Percentiles rank a stretch among this genome's conserved stretches.
Evolutionary conservation across 2,329 filamentous ascomycete species (phyloP).

Genomic region (Colletotrichum incanum): DNA sequence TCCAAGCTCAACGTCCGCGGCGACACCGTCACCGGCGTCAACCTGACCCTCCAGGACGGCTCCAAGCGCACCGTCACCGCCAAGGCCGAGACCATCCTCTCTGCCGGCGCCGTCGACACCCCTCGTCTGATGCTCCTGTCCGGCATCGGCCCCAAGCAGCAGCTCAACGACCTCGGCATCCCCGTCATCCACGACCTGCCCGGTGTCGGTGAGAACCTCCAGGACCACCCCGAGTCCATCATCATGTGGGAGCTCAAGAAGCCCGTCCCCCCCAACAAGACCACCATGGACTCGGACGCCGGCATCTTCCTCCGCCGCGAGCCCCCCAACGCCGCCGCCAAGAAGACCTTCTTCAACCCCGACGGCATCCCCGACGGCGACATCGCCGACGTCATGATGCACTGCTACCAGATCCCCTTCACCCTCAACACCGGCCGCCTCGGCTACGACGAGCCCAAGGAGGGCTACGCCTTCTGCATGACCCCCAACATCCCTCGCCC

Average conservation of each 20-base stretch:
- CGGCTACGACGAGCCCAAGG: slow-evolving; percentile 74
- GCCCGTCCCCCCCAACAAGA: slow-evolving; percentile 81
- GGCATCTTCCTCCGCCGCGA: slow-evolving; percentile 91
- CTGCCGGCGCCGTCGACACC: slow-evolving; percentile 86
- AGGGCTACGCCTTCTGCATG: slow-evolving; percentile 92
- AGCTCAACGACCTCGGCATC: slow-evolving; percentile 69
- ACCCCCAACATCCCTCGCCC: slow-evolving; percentile 92
- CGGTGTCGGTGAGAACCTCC: slow-evolving; percentile 73
- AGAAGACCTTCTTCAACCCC: slow-evolving; percentile 64
- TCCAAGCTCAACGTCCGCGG: slow-evolving; percentile 82
- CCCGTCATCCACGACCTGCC: slow-evolving; percentile 71
- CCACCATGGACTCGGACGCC: slow-evolving; percentile 92
- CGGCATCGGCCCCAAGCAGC: slow-evolving; percentile 69
- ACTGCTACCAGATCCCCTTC: slow-evolving; percentile 97
- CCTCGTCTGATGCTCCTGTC: slow-evolving; percentile 76
- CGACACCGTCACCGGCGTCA: slow-evolving; percentile 81
- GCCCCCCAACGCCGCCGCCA: slow-evolving; percentile 75
- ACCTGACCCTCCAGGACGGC: slow-evolving; percentile 73
- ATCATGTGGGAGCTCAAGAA: slow-evolving; percentile 85
- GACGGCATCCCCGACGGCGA: slow-evolving; percentile 75
- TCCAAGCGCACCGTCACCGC: slow-evolving; percentile 69
- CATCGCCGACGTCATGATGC: slow-evolving; percentile 93
- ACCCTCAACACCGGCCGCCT: slow-evolving; percentile 87
- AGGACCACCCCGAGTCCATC: slow-evolving; percentile 72
- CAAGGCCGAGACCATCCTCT: slow-evolving; percentile 79